Base-by-base conservation (phyloP, 2,329 filamentous ascomycete genomes). In the Cadophora sp. region DNA sequence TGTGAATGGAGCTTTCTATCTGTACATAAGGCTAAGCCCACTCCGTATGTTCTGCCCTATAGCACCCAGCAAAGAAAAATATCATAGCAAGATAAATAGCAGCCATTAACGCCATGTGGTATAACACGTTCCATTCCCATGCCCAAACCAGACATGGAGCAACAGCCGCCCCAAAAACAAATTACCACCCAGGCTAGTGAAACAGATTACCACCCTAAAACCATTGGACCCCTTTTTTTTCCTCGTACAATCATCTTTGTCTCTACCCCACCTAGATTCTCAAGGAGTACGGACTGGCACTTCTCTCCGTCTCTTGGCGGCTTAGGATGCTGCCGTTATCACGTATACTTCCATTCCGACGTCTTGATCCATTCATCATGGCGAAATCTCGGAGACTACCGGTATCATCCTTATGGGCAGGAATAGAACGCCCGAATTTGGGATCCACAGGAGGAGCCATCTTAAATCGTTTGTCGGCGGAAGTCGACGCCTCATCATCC, bases 401-500 rank as follows among this genome's bases (percentile, higher is more conserved):
- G 37, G 64, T 63, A 43, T 76, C 74, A 19, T 65, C 68, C 2
- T 63, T 55, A 22, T 53, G 31, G 61, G 63, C 19, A 50, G 68
- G 65, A 3, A 69, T 62, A 11, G 61, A 67, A 58, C 72, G 67
- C 9, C 74, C 76, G 37, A 73, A 74, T 27, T 69, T 74, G 6
- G 75, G 75, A 68, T 78, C 76, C 0, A 78, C 72, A 1, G 76
- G 73, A n/a, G 76, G 76, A 1, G 76, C 75, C 34, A 73, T 68
- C 53, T 69, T 73, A 63, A 73, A 75, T 11, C 69, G 66, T 29
- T 70, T 74, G 5, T 27, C 29, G 46, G 22, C 48, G 3, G 72
- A n/a, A 16, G 62, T 46, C 7, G 67, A 68, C 26, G 66, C 59
- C 24, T 91, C 88, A 64, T 89, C 89, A 70, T 93, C 90, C 3